These are phyloP conservation scores for Diaporthe eres DNA, from an alignment of 2,329 filamentous ascomycete species.

Conservation along the genomic window DNA sequence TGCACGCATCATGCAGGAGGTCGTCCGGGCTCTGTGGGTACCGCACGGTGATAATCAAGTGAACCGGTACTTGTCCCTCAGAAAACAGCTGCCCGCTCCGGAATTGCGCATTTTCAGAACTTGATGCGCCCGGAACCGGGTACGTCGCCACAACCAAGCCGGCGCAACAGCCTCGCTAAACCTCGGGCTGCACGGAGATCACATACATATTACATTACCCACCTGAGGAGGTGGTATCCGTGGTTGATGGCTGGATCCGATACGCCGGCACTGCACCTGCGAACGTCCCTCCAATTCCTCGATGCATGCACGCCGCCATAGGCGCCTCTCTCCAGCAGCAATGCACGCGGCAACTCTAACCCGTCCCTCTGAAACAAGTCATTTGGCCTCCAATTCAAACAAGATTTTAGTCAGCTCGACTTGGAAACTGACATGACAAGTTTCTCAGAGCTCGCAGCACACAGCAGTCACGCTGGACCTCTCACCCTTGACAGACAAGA, in stretches of 20 bases:
- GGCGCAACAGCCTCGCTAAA: constrained; percentile 23
- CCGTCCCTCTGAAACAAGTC: constrained; percentile 10
- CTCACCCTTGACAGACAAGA: background rate
- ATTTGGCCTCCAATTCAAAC: constrained; percentile 21
- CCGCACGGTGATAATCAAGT: background rate
- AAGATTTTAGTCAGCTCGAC: constrained; percentile 13
- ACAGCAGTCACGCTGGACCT: background rate
- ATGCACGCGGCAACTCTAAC: constrained; percentile 6
- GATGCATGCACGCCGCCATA: background rate
- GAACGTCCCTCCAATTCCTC: background rate
- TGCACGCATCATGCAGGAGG: constrained; percentile 41
- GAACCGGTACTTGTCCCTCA: background rate
- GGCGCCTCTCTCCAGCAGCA: constrained; percentile 7
- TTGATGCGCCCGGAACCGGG: constrained; percentile 5
- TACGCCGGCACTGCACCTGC: constrained; percentile 17
- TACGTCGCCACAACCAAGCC: background rate
- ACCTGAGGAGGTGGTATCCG: background rate
- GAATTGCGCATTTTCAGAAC: background rate
- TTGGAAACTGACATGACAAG: background rate
- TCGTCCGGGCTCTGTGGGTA: constrained; percentile 31
- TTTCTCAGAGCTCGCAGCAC: background rate
- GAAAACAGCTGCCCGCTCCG: background rate
- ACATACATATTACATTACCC: background rate
- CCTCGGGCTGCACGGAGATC: constrained; percentile 32
- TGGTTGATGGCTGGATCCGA: constrained; percentile 7